These are phyloP conservation scores for Cordyceps cateniannulata DNA, from an alignment of 2,329 filamentous ascomycete species.

Conservation along the genomic window DNA sequence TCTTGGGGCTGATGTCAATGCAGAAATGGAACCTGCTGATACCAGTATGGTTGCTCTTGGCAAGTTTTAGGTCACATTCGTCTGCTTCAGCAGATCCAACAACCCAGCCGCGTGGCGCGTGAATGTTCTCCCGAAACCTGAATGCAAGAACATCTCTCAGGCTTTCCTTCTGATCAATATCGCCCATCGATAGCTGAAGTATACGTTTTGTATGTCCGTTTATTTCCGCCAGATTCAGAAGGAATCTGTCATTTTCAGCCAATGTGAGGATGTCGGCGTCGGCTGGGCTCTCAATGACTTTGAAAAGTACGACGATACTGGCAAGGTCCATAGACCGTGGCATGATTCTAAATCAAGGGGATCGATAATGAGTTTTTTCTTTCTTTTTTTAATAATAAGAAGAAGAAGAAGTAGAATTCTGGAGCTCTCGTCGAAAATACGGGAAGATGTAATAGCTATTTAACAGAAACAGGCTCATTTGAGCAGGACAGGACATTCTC, in stretches of 20 bases:
- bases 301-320: not conserved
- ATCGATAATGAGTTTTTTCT: too few species aligned
- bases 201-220: too few species aligned
- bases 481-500: too few species aligned
- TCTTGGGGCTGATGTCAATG: not conserved
- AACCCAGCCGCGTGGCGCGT: not conserved
- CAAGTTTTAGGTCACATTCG: not conserved
- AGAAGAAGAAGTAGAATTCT: not conserved
- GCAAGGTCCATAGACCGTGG: not conserved
- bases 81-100: not conserved
- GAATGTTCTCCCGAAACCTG: not conserved
- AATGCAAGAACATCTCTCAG: not conserved
- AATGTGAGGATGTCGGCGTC: not conserved
- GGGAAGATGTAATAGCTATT: not conserved
- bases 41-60: not conserved
- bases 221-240: not conserved
- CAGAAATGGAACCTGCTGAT: not conserved
- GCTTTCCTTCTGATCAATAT: not conserved
- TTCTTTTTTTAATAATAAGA: too few species aligned
- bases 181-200: too few species aligned
- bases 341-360: not conserved
- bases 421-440: not conserved
- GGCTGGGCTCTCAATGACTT: not conserved
- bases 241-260: not conserved
- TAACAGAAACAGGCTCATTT: not conserved